These are phyloP conservation scores for Pichia nanzhaoensis DNA, from an alignment of 805 yeast species.

Conservation along the genomic window DNA sequence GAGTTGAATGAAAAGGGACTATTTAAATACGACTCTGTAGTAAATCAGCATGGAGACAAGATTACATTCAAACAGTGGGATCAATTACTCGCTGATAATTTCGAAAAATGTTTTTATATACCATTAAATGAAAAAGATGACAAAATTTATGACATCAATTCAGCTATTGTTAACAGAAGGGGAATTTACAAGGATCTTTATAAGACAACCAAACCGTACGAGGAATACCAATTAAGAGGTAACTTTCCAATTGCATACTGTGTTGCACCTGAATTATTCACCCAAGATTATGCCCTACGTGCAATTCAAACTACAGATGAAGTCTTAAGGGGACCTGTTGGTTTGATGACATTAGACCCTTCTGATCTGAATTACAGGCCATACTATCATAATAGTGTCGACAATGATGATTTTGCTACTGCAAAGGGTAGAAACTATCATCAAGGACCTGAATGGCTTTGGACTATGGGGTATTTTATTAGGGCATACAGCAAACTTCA, in stretches of 20 bases:
- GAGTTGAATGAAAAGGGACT: constrained; percentile 45
- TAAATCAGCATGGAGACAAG: constrained; percentile 47
- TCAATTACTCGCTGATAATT: constrained; percentile 54
- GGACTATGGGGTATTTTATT: constrained; percentile 83
- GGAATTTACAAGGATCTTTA: constrained; percentile 91
- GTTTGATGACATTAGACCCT: constrained; percentile 90
- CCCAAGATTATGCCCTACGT: constrained; percentile 47
- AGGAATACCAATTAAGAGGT: constrained; percentile 89
- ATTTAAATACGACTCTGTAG: constrained; percentile 54
- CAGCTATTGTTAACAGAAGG: constrained; percentile 69
- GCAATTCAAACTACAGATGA: constrained; percentile 70
- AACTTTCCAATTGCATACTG: constrained; percentile 88
- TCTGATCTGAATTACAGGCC: constrained; percentile 89
- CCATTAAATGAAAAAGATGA: constrained; percentile 66
- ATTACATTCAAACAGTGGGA: constrained; percentile 71
- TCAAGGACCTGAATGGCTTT: constrained; percentile 99
- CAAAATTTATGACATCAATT: constrained; percentile 50
- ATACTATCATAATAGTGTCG: constrained; percentile 73
- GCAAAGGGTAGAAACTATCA: constrained; percentile 95
- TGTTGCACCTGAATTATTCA: constrained; percentile 92
- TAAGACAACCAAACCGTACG: constrained; percentile 76
- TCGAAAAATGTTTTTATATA: constrained; percentile 72
- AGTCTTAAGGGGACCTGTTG: constrained; percentile 78
- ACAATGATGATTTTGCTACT: constrained; percentile 81
- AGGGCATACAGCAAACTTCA: constrained; percentile 65